Base-by-base conservation (phyloP, 306 rosid species). In the Senna siamea region DNA sequence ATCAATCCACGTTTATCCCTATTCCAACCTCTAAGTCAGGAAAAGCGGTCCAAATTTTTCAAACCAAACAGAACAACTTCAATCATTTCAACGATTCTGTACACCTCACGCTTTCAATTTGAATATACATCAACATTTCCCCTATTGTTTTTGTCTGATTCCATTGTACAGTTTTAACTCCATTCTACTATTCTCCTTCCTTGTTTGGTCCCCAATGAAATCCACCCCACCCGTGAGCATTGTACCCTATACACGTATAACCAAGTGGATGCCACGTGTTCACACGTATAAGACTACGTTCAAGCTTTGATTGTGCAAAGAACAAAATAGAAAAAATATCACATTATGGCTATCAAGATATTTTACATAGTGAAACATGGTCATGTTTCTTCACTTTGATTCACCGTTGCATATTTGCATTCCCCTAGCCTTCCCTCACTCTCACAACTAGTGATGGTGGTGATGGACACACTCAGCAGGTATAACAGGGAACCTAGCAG, bases 391-490 rank as follows among this genome's bases (percentile, higher is more conserved):
- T 52, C 14, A 54, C 62, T 2, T 4, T 18, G 17, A 38, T 26
- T 37, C 62, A 37, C 55, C 4, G 3, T 26, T 26, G 3, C 30
- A 26, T 1, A 26, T 26, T 26, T 26, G 30, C 30, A 38, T 56
- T 55, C 59, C 4, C 55, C 26, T 47, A 9, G 40, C 65, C 57
- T 32, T 46, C 20, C 11, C 54, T 4, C 1, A 13, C 2, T 4
- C 2, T 12, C 66, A 26, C 62, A 48, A 14, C 62, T 50, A 11
- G 69, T 81, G 99, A 77, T 55, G 91, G 81, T 91, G 93, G 82
- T 91, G 95, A 83, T 89, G 97, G 9, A 85, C 79, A 81, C 99
- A 94, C 75, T 94, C 99, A 0, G 77, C 64, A 0, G 99, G 99
- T 0, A 70, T 61, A 2, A 72, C 77, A 0, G 97, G 88, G 71